phyloP scores from a whole-genome alignment of 225 moss, liverwort and hornwort genomes.

The Bryoerythrophyllum caledonicum region DNA sequence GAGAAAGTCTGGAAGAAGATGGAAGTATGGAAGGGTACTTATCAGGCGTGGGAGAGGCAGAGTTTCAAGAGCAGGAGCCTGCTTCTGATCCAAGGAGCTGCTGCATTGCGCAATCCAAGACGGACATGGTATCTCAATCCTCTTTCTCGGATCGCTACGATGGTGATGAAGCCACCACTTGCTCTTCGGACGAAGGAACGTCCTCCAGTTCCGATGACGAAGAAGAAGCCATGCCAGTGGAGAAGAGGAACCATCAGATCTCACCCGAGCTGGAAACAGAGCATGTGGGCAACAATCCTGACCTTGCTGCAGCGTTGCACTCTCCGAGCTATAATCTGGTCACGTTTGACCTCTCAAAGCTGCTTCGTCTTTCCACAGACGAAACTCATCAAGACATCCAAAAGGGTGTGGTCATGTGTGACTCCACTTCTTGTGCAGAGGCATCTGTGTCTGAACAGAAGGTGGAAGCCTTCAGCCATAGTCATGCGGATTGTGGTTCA shows the following conservation, averaged over 20 bases:
- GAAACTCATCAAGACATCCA: no score
- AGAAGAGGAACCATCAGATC: no score
- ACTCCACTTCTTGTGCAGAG: constrained; percentile 5
- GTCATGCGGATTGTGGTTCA: neutral
- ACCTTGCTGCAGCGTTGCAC: constrained; percentile 17
- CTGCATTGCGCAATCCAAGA: neutral
- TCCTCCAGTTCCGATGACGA: constrained; percentile 7
- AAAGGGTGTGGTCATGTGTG: constrained; percentile 4
- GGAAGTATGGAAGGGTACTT: no score
- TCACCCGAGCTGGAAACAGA: no score
- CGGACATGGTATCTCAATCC: constrained; percentile 10
- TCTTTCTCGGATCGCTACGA: constrained; percentile 8
- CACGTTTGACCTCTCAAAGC: constrained; percentile 10
- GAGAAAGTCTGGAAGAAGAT: neutral
- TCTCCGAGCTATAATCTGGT: constrained; percentile 19
- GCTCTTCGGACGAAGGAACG: constrained; percentile 22
- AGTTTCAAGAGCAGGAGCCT: constrained; percentile 1
- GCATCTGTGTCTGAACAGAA: neutral
- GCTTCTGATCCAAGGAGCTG: neutral
- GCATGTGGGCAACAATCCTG: neutral
- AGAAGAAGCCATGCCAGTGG: neutral
- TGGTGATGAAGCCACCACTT: neutral
- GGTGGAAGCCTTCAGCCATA: neutral
- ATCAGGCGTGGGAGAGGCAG: neutral
- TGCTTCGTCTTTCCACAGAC: no score